A percentile compares a stretch with the other conserved stretches of the same genome.
These are phyloP conservation scores for Crepidotus variabilis DNA, from an alignment of 768 basidiomycete species.

Conservation along the genomic window DNA sequence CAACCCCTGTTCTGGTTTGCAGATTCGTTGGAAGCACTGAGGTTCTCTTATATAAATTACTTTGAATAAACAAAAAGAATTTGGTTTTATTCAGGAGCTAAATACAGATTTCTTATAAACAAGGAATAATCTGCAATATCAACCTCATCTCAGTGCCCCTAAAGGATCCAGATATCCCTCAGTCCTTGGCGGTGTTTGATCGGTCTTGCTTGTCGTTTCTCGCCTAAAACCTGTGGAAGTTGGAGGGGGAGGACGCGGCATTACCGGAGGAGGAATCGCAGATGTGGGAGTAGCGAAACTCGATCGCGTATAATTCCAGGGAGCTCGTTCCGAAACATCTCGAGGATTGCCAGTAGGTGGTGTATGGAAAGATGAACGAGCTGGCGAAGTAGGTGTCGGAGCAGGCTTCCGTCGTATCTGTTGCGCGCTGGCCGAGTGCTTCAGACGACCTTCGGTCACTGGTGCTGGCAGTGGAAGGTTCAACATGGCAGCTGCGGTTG, in stretches of 20 bases:
- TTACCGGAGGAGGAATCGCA: conserved; percentile 32
- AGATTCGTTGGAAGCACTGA: not conserved
- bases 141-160: conserved; percentile 31
- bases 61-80: no score
- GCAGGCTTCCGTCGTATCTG: conserved; percentile 15
- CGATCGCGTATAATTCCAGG: conserved; percentile 58
- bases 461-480: conserved; percentile 34
- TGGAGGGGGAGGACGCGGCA: conserved; percentile 51
- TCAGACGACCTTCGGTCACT: conserved; percentile 33
- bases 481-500: conserved; percentile 18
- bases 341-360: conserved; percentile 2
- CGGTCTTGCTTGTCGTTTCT: conserved; percentile 20
- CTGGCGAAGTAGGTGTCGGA: conserved; percentile 13
- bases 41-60: no score
- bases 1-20: conserved; percentile 12
- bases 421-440: conserved; percentile 12
- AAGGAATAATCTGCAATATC: conserved; percentile 1
- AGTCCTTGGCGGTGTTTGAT: conserved; percentile 24
- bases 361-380: conserved; percentile 12
- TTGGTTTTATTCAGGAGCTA: no score
- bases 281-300: conserved; percentile 33
- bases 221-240: conserved; percentile 36
- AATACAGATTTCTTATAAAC: no score
- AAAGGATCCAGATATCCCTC: conserved; percentile 36
- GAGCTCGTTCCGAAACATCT: conserved; percentile 27